Evolutionary conservation across 2,329 filamentous ascomycete species (phyloP).

Genomic region (Drechslerella dactyloides): DNA sequence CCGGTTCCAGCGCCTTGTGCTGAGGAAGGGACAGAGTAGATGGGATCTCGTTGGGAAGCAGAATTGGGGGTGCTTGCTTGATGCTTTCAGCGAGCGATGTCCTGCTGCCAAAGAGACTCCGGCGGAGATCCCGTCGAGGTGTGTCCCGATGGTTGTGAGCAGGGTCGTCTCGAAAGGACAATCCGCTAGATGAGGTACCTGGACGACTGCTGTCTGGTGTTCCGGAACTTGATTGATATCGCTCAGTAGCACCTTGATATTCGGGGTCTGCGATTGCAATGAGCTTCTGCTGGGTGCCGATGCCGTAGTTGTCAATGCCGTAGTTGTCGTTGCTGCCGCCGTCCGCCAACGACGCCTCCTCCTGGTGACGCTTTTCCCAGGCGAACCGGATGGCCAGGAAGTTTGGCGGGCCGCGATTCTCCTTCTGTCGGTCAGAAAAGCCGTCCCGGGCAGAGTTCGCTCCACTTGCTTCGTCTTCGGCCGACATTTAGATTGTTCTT

Average conservation of each 20-base stretch:
- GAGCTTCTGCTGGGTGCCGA: background rate
- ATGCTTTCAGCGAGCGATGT: background rate
- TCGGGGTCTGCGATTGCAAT: background rate
- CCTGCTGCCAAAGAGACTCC: background rate
- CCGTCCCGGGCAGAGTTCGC: background rate
- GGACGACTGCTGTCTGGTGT: background rate
- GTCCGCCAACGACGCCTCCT: background rate
- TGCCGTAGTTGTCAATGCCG: background rate
- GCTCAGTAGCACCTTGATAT: background rate
- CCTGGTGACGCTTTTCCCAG: constrained; percentile 18
- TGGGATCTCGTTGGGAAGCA: background rate
- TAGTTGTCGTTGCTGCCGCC: background rate
- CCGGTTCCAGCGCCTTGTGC: background rate
- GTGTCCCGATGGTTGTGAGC: background rate
- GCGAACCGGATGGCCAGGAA: constrained; percentile 31
- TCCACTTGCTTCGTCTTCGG: background rate
- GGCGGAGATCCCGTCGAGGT: background rate
- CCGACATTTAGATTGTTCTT: background rate
- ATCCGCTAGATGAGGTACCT: background rate
- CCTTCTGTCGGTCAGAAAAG: background rate
- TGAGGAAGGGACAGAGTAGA: constrained; percentile 13
- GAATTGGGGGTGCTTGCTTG: background rate
- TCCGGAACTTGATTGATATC: background rate
- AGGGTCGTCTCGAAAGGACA: background rate
- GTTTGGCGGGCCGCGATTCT: background rate